Evolutionary conservation across 495 filamentous ascomycete species (phyloP), one percentile per base, ranked within the genome.

Genomic region (Penicillium mononematosum): DNA sequence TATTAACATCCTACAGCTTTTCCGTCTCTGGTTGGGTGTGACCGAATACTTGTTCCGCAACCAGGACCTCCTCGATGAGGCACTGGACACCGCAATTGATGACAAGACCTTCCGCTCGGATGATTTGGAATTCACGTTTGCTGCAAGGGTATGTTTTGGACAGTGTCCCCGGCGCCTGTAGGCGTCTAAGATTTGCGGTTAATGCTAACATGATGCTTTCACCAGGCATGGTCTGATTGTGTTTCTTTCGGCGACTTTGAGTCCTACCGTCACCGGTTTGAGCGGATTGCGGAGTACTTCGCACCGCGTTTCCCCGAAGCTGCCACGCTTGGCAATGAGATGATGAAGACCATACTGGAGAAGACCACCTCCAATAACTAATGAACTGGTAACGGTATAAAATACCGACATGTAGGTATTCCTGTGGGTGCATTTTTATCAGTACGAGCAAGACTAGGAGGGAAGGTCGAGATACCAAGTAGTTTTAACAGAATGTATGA

Each of bases 121-220:
- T 65, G 94, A 98, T 69, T 73, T 98, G 47, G 93, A 98, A 72
- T 98, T 98, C 68, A 96, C 94, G 10, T 96, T 98, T 74, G 94
- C 95, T 2, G 94, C 95, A 41, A 77, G 90, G 57, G 85, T 85
- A 75, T 70, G 81, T 73, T 25, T 22, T 16, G 0, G 4, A 22
- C n/a, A 27, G 47, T 47, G 12, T 27, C 20, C n/a, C 38, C 24
- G 14, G 17, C 29, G 12, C 29, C 11, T 43, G n/a, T 31, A 6
- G 24, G 22, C 50, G 16, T 14, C 1, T 8, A 17, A 6, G 25
- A 12, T 19, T 46, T 12, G 10, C 9, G 8, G 14, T 32, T 12
- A 16, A 19, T 58, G 24, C 60, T 55, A 56, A 60, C 38, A 19
- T 62, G 10, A 16, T 47, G 32, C n/a, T 36, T 25, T 7, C 45